A percentile compares a stretch with the other conserved stretches of the same genome.
Conservation (phyloP, 1,284 basidiomycete genomes). For the Volvariella surrecta region DNA sequence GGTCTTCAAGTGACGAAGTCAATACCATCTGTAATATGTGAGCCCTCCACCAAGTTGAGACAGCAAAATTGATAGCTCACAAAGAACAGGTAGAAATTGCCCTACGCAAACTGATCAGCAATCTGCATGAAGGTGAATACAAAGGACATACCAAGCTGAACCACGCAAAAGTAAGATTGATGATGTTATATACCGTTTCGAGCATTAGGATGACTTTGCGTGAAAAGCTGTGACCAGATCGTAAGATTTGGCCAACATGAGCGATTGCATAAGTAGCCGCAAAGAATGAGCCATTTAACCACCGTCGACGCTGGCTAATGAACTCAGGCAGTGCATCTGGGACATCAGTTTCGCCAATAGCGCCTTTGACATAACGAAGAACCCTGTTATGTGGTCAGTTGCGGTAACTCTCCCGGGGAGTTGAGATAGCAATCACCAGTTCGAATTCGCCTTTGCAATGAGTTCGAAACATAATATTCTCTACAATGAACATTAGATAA, state of each 20-base stretch:
- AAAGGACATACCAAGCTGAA: constrained; percentile 68
- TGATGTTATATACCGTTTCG: constrained; percentile 83
- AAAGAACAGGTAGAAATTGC: constrained; percentile 96
- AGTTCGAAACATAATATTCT: constrained; percentile 97
- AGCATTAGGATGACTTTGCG: constrained; percentile 72
- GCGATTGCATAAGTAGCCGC: constrained; percentile 82
- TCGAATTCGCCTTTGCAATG: constrained; percentile 82
- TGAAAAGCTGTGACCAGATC: constrained; percentile 75
- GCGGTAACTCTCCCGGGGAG: not conserved
- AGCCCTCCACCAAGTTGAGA: not conserved
- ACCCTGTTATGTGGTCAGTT: constrained; percentile 44
- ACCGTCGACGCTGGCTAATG: constrained; percentile 87
- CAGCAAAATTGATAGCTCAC: constrained; percentile 46
- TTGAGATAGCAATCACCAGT: constrained; percentile 54
- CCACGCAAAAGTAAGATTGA: constrained; percentile 91
- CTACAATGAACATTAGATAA: constrained; percentile 26
- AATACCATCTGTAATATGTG: constrained; percentile 10
- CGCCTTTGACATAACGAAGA: constrained; percentile 92
- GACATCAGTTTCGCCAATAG: constrained; percentile 95
- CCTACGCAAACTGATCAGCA: constrained; percentile 30
- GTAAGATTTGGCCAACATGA: constrained; percentile 79
- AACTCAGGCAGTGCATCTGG: constrained; percentile 93
- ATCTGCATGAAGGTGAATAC: not conserved
- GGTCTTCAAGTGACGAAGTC: constrained; percentile 70
- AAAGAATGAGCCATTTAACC: constrained; percentile 95